These are phyloP conservation scores for Brettanomyces bruxellensis DNA, from an alignment of 805 yeast genomes.

Conservation along the genomic window DNA sequence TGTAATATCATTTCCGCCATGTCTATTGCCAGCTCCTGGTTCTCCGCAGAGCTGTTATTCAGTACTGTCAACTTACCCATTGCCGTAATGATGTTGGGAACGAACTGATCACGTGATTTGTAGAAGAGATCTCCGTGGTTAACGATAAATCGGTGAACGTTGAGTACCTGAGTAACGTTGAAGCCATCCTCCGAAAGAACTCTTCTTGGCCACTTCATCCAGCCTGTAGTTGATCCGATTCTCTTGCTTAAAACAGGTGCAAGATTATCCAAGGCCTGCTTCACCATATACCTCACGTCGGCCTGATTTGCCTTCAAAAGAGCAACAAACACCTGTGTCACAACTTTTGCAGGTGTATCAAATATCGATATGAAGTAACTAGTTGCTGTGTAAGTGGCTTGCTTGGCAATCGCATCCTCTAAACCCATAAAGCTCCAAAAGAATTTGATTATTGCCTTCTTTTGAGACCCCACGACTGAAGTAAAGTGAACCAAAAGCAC, in stretches of 20 bases:
- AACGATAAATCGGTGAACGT: constrained; percentile 82
- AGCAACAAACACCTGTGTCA: constrained; percentile 89
- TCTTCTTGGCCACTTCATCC: constrained; percentile 94
- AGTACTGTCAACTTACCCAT: constrained; percentile 82
- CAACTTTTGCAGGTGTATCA: constrained; percentile 83
- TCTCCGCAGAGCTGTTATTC: constrained; percentile 70
- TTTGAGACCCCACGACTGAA: constrained; percentile 42
- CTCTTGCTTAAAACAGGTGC: constrained; percentile 81
- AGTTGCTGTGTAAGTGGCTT: constrained; percentile 85
- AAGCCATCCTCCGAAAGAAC: constrained; percentile 86
- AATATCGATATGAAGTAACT: constrained; percentile 78
- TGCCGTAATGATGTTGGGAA: constrained; percentile 81
- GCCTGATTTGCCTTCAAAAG: constrained; percentile 73
- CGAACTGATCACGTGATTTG: constrained; percentile 79
- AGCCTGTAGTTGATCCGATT: constrained; percentile 50
- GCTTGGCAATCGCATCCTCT: constrained; percentile 83
- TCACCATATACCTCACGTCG: constrained; percentile 76
- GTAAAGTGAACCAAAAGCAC: constrained; percentile 65
- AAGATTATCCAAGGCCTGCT: constrained; percentile 77
- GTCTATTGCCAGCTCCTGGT: constrained; percentile 80
- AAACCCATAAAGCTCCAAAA: constrained; percentile 89
- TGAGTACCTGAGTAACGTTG: constrained; percentile 75
- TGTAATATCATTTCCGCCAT: constrained; percentile 73
- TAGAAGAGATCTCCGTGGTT: constrained; percentile 79
- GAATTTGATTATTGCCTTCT: constrained; percentile 84